phyloP scores from a whole-genome alignment of 139 green algal species.

The Spirogloea muscicola region DNA sequence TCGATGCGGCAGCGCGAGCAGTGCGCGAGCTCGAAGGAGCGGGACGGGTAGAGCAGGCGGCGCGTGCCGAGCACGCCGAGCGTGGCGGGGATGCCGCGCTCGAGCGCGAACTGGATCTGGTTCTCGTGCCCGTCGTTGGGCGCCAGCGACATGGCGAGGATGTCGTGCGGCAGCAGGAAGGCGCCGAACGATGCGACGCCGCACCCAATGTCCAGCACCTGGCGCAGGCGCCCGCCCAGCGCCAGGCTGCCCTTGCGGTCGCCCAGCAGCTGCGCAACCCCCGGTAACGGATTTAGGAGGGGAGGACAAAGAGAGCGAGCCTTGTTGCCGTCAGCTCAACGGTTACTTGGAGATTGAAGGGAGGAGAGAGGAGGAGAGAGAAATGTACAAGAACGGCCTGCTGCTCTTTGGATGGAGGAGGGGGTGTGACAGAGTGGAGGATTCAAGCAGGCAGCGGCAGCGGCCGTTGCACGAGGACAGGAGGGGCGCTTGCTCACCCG shows the following conservation, averaged over 20 bases:
- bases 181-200: slow-evolving; percentile 29
- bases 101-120: slow-evolving; percentile 27
- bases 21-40: slow-evolving; percentile 16
- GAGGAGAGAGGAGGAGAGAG: no score
- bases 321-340: no score
- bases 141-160: slow-evolving; percentile 26
- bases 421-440: no score
- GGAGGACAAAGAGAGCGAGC: no score
- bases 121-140: slow-evolving; percentile 24
- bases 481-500: no score
- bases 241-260: not conserved
- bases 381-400: no score
- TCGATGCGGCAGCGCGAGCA: slow-evolving; percentile 31
- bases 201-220: slow-evolving; percentile 34
- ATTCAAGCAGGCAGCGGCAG: no score
- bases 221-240: slow-evolving; percentile 22
- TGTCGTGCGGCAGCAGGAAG: slow-evolving; percentile 5
- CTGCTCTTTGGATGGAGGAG: no score
- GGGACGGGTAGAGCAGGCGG: not conserved
- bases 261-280: slow-evolving; percentile 22
- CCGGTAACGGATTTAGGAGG: not conserved
- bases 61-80: slow-evolving; percentile 12
- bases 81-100: slow-evolving; percentile 5
- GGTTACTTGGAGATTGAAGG: no score
- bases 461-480: no score